phyloP scores from a whole-genome alignment of 2,329 filamentous ascomycete genomes.

The Penicillium corylophilum region DNA sequence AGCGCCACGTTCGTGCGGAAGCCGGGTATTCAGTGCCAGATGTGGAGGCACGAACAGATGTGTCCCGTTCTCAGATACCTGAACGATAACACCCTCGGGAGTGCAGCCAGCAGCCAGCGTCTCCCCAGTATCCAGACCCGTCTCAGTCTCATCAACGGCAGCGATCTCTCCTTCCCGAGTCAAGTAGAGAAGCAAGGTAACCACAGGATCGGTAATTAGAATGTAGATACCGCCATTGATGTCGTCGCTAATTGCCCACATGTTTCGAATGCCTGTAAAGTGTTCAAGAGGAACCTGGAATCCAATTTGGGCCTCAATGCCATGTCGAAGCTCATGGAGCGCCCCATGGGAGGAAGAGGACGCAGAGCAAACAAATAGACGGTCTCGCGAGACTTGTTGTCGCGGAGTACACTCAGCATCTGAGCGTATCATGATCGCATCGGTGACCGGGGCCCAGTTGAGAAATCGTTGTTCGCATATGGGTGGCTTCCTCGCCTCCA shows the following conservation, averaged over 20 bases:
- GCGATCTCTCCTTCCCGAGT: conserved; percentile 41
- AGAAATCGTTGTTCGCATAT: conserved; percentile 61
- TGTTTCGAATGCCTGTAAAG: conserved; percentile 38
- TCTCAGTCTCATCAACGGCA: conserved; percentile 39
- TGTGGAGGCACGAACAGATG: conserved; percentile 29
- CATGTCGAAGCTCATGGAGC: conserved; percentile 67
- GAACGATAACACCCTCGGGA: conserved; percentile 37
- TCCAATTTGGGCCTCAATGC: conserved; percentile 67
- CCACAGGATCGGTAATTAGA: conserved; percentile 44
- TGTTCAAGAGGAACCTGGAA: conserved; percentile 42
- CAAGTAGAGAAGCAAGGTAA: conserved; percentile 39
- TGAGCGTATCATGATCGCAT: conserved; percentile 40
- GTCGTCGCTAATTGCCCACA: conserved; percentile 46
- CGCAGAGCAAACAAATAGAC: conserved; percentile 66
- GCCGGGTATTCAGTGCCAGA: conserved; percentile 19
- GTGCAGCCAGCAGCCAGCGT: conserved; percentile 47
- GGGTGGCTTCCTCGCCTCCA: conserved; percentile 58
- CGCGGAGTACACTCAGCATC: conserved; percentile 8
- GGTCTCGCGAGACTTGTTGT: conserved; percentile 46
- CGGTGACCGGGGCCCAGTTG: conserved; percentile 58
- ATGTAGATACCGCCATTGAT: conserved; percentile 36
- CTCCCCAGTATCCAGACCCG: conserved; percentile 42
- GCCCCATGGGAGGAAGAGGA: conserved; percentile 59
- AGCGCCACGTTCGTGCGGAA: conserved; percentile 23
- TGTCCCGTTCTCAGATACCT: conserved; percentile 43